phyloP scores from a whole-genome alignment of 2,329 filamentous ascomycete species.

The Pseudogymnoascus sp. region DNA sequence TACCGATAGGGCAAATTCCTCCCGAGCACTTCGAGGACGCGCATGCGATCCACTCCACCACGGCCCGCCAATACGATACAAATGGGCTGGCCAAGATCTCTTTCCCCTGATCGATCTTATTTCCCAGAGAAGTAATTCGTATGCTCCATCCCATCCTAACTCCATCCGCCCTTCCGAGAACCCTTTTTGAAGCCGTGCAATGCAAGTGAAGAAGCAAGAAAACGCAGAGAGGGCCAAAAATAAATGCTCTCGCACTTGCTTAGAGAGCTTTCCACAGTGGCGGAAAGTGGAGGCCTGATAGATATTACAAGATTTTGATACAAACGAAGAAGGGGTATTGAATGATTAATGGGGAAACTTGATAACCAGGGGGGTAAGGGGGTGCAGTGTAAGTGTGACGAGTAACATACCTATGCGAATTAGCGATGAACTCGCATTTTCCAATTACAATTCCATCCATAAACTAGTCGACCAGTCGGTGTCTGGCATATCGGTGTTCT shows the following conservation, averaged over 20 bases:
- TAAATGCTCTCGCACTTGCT: slow-evolving; percentile 5
- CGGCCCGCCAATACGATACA: slow-evolving; percentile 4
- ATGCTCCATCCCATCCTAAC: not conserved
- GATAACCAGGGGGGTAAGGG: not conserved
- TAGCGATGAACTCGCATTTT: slow-evolving; percentile 1
- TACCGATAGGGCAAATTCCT: not conserved
- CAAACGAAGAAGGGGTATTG: slow-evolving; percentile 4
- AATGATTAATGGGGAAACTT: not conserved
- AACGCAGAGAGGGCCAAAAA: not conserved
- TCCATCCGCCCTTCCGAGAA: not conserved
- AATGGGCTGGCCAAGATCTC: not conserved
- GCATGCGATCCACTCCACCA: slow-evolving; percentile 6
- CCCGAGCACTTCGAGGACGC: not conserved
- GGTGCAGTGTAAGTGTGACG: not conserved
- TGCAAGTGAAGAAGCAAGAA: not conserved
- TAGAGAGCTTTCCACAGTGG: not conserved
- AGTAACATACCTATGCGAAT: slow-evolving; percentile 6
- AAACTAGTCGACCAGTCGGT: not conserved
- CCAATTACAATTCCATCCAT: not conserved
- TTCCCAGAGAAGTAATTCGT: not conserved
- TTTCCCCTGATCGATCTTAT: not conserved
- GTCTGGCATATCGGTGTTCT: not conserved
- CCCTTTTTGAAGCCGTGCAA: not conserved
- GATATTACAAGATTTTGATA: slow-evolving; percentile 6
- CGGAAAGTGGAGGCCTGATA: not conserved